These are phyloP conservation scores for Salix exigua DNA, from an alignment of 345 rosid genomes.

Conservation along the genomic window DNA sequence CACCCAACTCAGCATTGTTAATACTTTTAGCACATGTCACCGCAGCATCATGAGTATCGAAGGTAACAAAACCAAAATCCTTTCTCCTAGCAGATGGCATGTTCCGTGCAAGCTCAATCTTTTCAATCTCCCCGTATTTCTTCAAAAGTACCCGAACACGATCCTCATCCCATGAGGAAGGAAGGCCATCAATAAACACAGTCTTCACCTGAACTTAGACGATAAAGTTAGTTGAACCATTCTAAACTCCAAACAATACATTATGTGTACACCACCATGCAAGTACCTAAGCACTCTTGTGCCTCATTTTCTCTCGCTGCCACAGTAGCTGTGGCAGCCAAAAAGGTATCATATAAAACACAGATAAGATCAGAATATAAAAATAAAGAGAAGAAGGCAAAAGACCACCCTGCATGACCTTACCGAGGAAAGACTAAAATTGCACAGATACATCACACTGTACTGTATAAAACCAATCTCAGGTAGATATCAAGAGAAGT, in stretches of 20 bases:
- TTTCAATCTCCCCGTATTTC: conserved; percentile 74
- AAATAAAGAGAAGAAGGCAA: neutral
- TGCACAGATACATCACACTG: neutral
- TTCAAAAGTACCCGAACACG: conserved; percentile 62
- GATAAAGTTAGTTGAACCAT: conserved; percentile 1
- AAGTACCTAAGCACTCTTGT: neutral
- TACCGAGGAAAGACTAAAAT: neutral
- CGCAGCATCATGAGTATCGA: conserved; percentile 89
- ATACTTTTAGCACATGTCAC: conserved; percentile 86
- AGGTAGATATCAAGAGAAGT: neutral
- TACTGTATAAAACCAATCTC: neutral
- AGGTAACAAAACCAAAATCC: conserved; percentile 96
- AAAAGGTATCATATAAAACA: neutral
- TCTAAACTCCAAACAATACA: neutral
- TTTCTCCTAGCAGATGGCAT: conserved; percentile 97
- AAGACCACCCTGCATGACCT: neutral
- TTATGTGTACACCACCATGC: neutral
- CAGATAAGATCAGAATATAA: neutral
- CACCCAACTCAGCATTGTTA: conserved; percentile 86
- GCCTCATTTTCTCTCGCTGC: neutral
- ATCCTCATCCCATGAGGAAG: conserved; percentile 95
- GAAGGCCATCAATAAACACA: conserved; percentile 83
- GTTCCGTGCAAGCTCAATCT: conserved; percentile 93
- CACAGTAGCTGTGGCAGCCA: too few species aligned
- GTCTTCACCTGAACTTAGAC: conserved; percentile 68